Base-by-base conservation (phyloP, 2,329 filamentous ascomycete genomes). In the Alternaria postmessia region DNA sequence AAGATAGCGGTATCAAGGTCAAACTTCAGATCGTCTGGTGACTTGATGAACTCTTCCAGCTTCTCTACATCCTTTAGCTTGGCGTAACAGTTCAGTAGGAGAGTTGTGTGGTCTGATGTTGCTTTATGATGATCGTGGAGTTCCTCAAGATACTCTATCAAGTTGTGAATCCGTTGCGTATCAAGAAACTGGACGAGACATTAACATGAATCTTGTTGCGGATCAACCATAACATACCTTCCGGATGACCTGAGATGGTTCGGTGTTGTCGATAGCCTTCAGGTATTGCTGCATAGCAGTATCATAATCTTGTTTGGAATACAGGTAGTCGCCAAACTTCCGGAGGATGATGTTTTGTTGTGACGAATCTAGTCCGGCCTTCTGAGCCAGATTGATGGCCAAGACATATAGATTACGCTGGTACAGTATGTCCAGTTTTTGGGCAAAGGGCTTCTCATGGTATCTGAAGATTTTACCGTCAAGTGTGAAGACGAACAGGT, bases 231-330 rank as follows among this genome's bases (percentile, higher is more conserved):
- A 7, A 5, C 64, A 26, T 74, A 91, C 91, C 82, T 97, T 97
- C 70, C 94, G 87, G 72, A 98, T 97, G 47, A 98, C 93, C 74
- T 97, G 94, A 2, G 94, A 97, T 7, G 94, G 94, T 72, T 98
- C 94, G 0, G 94, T 98, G 60, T 92, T 95, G 74, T 97, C 94
- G 61, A 99, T 97, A 0, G 96, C 94, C 69, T 93, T 91, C 63
- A 99, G 88, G 75, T 99, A 99, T 77, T 98, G 95, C 71, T 96
- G 91, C 96, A 99, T 99, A n/a, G 96, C 94, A 7, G 92, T 95
- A 74, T 99, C 95, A 73, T 94, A 99, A 74, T 97, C 94, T 5
- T 91, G 93, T 73, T 96, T 97, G 66, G 96, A 92, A 72, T 99
- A 98, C 4, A 98, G 80, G 72, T 94, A 92, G 75, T 99, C 95